A percentile compares a stretch with the other conserved stretches of the same genome.
phyloP scores from a whole-genome alignment of 352 stramenopile species.

The Phytophthora tentaculata region DNA sequence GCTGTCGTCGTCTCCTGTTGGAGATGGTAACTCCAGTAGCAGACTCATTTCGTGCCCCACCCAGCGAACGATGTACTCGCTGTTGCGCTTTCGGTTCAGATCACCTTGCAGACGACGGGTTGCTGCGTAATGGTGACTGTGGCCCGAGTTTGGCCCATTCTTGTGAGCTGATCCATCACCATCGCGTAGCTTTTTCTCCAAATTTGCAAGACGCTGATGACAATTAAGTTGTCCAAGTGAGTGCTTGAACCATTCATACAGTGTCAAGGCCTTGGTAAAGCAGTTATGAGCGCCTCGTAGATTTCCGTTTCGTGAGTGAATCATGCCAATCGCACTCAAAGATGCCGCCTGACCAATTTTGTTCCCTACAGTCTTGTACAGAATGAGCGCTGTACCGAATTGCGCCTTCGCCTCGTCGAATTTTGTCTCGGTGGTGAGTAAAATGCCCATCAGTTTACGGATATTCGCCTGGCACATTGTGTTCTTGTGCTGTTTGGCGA shows the following conservation, averaged over 20 bases:
- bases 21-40: constrained; percentile 64
- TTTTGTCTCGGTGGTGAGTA: constrained; percentile 84
- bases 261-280: constrained; percentile 79
- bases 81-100: constrained; percentile 80
- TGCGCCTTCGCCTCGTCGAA: constrained; percentile 85
- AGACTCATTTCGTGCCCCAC: constrained; percentile 85
- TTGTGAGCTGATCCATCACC: constrained; percentile 65
- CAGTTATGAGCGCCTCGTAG: constrained; percentile 77
- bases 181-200: constrained; percentile 87
- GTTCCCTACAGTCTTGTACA: constrained; percentile 77
- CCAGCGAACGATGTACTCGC: constrained; percentile 84
- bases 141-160: constrained; percentile 56
- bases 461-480: constrained; percentile 73
- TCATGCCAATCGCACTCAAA: constrained; percentile 82
- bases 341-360: constrained; percentile 81
- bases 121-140: constrained; percentile 84
- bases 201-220: constrained; percentile 78
- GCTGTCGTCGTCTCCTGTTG: constrained; percentile 53
- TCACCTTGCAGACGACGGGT: constrained; percentile 79
- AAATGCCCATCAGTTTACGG: constrained; percentile 78
- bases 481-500: constrained; percentile 79
- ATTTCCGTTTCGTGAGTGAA: constrained; percentile 82
- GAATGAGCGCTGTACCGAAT: constrained; percentile 74
- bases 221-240: constrained; percentile 80
- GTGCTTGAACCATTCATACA: constrained; percentile 89